These are phyloP conservation scores for Quercus suber DNA, from an alignment of 306 rosid species.

Conservation along the genomic window DNA sequence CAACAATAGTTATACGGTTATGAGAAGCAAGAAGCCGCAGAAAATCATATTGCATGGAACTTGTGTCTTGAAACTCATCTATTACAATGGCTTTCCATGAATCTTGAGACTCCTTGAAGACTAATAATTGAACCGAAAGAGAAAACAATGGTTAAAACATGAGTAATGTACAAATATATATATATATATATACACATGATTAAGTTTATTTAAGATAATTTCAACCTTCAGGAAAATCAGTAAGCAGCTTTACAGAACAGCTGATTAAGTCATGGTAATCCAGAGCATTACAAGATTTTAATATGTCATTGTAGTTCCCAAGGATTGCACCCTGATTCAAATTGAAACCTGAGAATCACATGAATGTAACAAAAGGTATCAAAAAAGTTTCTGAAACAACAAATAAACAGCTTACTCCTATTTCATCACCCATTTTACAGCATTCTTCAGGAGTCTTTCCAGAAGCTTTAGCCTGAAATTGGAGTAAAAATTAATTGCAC, in stretches of 20 bases:
- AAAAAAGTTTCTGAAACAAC: constrained; percentile 16
- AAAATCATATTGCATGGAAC: constrained; percentile 89
- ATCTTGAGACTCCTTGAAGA: constrained; percentile 70
- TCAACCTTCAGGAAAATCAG: constrained; percentile 82
- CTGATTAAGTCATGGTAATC: constrained; percentile 95
- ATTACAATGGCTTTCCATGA: constrained; percentile 82
- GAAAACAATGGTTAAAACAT: constrained; percentile 35
- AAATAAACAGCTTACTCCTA: constrained; percentile 66
- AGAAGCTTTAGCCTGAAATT: constrained; percentile 84
- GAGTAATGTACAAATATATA: constrained; percentile 24
- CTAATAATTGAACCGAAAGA: constrained; percentile 27
- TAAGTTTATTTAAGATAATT: constrained; percentile 19
- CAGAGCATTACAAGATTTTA: constrained; percentile 83
- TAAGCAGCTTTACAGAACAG: constrained; percentile 83
- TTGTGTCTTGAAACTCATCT: constrained; percentile 98
- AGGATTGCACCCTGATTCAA: constrained; percentile 76
- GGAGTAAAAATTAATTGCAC: constrained; percentile 15
- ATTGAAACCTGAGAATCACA: constrained; percentile 32
- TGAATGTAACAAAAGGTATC: constrained; percentile 13
- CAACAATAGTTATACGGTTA: constrained; percentile 78
- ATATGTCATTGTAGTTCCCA: constrained; percentile 62
- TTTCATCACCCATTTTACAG: constrained; percentile 63
- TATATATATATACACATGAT: not conserved
- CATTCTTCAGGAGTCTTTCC: constrained; percentile 67
- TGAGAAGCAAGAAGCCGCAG: constrained; percentile 68